phyloP scores from a whole-genome alignment of 192 early-diverging fungal genomes.

The Hyaloraphidium curvatum region DNA sequence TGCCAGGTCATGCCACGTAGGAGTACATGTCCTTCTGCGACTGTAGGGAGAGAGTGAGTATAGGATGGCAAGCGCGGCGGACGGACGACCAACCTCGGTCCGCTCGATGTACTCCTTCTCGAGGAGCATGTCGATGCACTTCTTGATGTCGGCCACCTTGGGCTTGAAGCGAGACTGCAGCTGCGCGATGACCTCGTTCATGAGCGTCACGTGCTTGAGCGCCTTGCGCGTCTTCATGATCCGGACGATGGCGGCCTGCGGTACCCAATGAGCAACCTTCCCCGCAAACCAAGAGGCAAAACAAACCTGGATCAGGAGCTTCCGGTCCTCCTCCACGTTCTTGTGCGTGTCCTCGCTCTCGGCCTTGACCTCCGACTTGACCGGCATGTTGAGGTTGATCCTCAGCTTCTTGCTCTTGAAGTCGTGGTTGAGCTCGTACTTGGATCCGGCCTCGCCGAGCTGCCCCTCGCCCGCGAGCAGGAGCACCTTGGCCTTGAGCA shows the following conservation, averaged over 20 bases:
- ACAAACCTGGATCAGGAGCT: conserved; percentile 70
- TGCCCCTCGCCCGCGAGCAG: conserved; percentile 15
- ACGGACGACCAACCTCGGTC: too few species aligned
- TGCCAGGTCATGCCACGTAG: conserved; percentile 69
- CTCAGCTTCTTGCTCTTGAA: conserved; percentile 64
- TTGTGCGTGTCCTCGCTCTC: conserved; percentile 85
- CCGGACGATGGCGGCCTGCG: conserved; percentile 86
- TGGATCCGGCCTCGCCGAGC: conserved; percentile 6
- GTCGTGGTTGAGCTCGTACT: conserved; percentile 60
- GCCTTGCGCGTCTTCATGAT: conserved; percentile 97
- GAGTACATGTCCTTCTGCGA: conserved; percentile 64
- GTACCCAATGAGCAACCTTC: neutral
- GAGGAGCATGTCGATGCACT: conserved; percentile 82
- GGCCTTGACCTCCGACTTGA: conserved; percentile 75
- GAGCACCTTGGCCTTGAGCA: conserved; percentile 73
- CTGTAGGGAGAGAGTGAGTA: too few species aligned
- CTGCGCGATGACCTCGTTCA: conserved; percentile 77
- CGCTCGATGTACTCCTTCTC: conserved; percentile 88
- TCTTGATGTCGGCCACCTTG: conserved; percentile 77
- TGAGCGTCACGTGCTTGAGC: conserved; percentile 62
- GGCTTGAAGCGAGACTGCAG: conserved; percentile 79
- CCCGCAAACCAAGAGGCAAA: neutral
- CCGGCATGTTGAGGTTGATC: conserved; percentile 66
- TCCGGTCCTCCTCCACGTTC: conserved; percentile 79
- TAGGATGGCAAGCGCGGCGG: too few species aligned